These are phyloP conservation scores for Pseudisothecium myosuroides DNA, from an alignment of 225 moss, liverwort and hornwort species.

Conservation along the genomic window DNA sequence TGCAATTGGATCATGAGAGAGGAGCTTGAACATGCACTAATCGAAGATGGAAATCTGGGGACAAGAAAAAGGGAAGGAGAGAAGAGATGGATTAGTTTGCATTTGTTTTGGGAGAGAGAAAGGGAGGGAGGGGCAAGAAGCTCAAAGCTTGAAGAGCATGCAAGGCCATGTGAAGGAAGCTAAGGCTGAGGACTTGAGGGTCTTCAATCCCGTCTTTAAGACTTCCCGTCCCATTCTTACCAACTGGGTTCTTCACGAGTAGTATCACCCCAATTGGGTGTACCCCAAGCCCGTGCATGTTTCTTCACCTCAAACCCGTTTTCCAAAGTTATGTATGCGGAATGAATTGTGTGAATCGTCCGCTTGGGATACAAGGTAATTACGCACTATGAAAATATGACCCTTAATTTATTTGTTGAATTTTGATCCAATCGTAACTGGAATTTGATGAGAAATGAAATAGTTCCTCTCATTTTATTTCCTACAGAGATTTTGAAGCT, in stretches of 20 bases:
- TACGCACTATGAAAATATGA: background rate
- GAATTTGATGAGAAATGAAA: background rate
- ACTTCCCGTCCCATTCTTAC: background rate
- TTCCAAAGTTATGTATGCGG: background rate
- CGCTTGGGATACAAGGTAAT: background rate
- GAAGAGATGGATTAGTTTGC: background rate
- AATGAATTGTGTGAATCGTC: background rate
- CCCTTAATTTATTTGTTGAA: background rate
- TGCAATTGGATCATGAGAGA: background rate
- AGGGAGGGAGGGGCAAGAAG: slow-evolving; percentile 12
- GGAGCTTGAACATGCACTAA: background rate
- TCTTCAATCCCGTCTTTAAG: background rate
- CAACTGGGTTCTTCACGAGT: slow-evolving; percentile 22
- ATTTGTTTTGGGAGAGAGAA: background rate
- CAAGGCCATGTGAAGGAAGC: slow-evolving; percentile 1
- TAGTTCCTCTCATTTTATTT: background rate
- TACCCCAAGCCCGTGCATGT: background rate
- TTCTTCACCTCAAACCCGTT: background rate
- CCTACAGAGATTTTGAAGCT: background rate
- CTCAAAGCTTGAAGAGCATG: background rate
- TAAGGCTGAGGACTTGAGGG: background rate
- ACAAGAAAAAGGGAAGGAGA: no score
- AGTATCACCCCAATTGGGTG: background rate
- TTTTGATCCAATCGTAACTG: background rate
- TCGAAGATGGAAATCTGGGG: background rate